Percentiles rank a stretch among this genome's conserved stretches.
These are phyloP conservation scores for Aspergillus diversus DNA, from an alignment of 495 filamentous ascomycete species.

Conservation along the genomic window DNA sequence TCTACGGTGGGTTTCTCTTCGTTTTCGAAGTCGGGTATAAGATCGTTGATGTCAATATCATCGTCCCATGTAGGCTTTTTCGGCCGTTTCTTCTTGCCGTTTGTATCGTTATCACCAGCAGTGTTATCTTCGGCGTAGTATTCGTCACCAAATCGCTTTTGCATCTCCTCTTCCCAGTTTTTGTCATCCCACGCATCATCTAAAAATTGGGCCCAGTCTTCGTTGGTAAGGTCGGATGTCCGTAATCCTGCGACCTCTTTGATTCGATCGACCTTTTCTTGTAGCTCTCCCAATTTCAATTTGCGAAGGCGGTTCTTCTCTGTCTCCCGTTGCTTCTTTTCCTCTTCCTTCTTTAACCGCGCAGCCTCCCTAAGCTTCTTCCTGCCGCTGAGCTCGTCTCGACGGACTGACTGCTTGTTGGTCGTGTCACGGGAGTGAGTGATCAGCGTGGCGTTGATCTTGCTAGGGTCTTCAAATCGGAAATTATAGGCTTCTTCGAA, in stretches of 20 bases:
- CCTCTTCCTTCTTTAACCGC: conserved; percentile 73
- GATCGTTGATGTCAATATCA: conserved; percentile 93
- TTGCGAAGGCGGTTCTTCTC: conserved; percentile 84
- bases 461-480: conserved; percentile 89
- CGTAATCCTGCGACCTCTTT: conserved; percentile 82
- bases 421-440: conserved; percentile 87
- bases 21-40: conserved; percentile 82
- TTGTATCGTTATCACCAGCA: conserved; percentile 48
- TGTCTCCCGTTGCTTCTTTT: conserved; percentile 73
- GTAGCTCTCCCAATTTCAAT: conserved; percentile 84
- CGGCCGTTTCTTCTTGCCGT: conserved; percentile 58
- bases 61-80: conserved; percentile 97
- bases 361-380: conserved; percentile 78
- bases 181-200: conserved; percentile 85
- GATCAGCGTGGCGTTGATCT: conserved; percentile 78
- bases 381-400: conserved; percentile 75
- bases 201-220: conserved; percentile 80
- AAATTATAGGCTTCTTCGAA: conserved; percentile 96
- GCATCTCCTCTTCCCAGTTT: conserved; percentile 88
- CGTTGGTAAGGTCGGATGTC: conserved; percentile 64
- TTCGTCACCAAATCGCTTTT: conserved; percentile 78
- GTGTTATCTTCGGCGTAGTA: conserved; percentile 76
- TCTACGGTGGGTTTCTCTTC: conserved; percentile 59
- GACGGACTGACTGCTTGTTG: conserved; percentile 76
- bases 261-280: conserved; percentile 79